These are phyloP conservation scores for Diaporthe sp. DNA, from an alignment of 2,329 filamentous ascomycete genomes.

Conservation along the genomic window DNA sequence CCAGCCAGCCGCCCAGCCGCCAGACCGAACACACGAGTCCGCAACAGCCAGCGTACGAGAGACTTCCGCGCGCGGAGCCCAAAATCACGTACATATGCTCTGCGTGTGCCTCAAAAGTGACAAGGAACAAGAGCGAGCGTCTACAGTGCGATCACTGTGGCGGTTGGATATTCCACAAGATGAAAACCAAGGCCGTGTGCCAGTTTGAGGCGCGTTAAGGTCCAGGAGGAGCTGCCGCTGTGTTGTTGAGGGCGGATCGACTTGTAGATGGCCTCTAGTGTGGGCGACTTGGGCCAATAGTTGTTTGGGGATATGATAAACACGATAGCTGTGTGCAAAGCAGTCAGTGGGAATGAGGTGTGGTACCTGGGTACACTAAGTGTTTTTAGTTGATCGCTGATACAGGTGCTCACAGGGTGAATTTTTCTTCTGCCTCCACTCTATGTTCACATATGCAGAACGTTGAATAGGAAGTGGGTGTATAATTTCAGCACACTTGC, in stretches of 20 bases:
- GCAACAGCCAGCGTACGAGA: neutral
- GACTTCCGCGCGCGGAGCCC: neutral
- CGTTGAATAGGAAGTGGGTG: neutral
- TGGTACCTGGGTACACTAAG: neutral
- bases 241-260: no score
- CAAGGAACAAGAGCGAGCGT: neutral
- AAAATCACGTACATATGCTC: neutral
- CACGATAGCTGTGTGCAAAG: no score
- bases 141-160: conserved; percentile 12
- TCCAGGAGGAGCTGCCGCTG: neutral
- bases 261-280: neutral
- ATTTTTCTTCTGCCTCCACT: no score
- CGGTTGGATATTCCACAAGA: neutral
- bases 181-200: neutral
- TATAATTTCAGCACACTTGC: neutral
- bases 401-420: neutral
- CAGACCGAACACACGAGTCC: neutral
- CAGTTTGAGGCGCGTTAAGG: neutral
- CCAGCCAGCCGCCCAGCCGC: neutral
- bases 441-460: neutral
- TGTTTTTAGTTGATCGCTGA: neutral
- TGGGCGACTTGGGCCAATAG: neutral
- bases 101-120: neutral
- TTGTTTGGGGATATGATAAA: neutral
- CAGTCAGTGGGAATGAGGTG: no score